Percentiles rank a stretch among this genome's conserved stretches.
These are phyloP conservation scores for Haberlea rhodopensis DNA, from an alignment of 257 asterid species.

Conservation along the genomic window DNA sequence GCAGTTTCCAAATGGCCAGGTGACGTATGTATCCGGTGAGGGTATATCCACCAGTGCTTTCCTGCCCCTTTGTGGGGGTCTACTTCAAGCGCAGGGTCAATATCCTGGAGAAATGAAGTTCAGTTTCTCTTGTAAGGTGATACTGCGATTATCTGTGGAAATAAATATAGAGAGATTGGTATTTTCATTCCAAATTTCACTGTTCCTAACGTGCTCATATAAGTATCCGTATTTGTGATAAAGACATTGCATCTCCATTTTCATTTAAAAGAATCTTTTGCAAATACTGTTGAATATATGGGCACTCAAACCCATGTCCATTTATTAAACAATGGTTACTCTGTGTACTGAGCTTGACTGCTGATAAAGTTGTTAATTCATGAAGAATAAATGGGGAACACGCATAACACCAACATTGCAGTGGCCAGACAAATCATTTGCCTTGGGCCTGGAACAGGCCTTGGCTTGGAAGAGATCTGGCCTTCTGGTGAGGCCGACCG, in stretches of 20 bases:
- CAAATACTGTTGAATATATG: neutral
- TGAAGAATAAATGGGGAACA: slow-evolving; percentile 92
- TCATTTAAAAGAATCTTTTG: neutral
- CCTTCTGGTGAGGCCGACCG: slow-evolving; percentile 81
- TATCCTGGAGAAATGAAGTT: slow-evolving; percentile 94
- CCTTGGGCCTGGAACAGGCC: slow-evolving; percentile 78
- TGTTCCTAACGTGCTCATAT: slow-evolving; percentile 10
- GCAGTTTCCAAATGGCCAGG: slow-evolving; percentile 96
- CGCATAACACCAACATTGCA: slow-evolving; percentile 72
- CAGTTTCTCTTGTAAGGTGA: slow-evolving; percentile 97
- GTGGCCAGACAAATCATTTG: slow-evolving; percentile 91
- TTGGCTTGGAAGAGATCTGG: slow-evolving; percentile 99
- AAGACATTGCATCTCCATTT: neutral
- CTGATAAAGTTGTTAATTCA: slow-evolving; percentile 22
- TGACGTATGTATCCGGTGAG: slow-evolving; percentile 89
- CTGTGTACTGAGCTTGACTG: neutral
- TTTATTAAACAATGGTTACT: neutral
- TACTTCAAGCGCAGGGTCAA: slow-evolving; percentile 97
- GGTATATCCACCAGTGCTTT: slow-evolving; percentile 90
- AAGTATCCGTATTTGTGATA: neutral
- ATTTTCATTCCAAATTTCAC: too few relatives aligned
- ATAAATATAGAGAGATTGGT: neutral
- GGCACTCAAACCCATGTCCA: neutral
- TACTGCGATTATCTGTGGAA: slow-evolving; percentile 17
- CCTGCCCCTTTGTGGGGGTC: slow-evolving; percentile 80